Evolutionary conservation across 768 basidiomycete species (phyloP), one percentile per base, ranked within the genome.

Genomic region (Boletus coccyginus): DNA sequence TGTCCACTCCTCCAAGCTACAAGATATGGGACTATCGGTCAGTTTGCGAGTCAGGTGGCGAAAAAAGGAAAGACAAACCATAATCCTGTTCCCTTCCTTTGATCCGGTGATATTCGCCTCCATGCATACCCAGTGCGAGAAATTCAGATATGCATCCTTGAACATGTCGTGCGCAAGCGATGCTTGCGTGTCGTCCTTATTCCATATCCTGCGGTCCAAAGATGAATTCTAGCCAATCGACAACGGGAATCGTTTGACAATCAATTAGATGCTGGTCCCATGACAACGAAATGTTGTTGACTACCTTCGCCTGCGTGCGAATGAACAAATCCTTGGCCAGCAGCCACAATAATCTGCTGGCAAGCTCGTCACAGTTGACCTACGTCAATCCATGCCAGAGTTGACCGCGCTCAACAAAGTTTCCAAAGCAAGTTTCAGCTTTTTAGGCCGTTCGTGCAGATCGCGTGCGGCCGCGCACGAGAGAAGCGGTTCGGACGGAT

Each of bases 121-220:
- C 61, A 66, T 65, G 6, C 46, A 44, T 16, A 59, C 12, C 58
- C 61, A 60, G 29, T 65, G 60, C 11, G 52, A 65, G n/a, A 64
- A 56, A 17, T 55, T 48, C 12, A 58, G 3, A 31, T 56, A 60
- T 0, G 58, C 59, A 24, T 61, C 29, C 29, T 55, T 1, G 21
- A 67, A 59, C 7, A 3, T 35, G 2, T 42, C 11, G 19, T 47
- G 53, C 21, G 55, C 54, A 6, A 42, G 3, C 11, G 44, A 50
- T 38, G 42, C 11, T 11, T 50, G 35, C 11, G 1, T 13, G 19
- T 42, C 19, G 12, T 24, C 41, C 19, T 19, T 7, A 5, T 41
- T 40, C 56, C 29, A 42, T 32, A 39, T 33, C 7, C n/a, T n/a
- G 27, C 2, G 19, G 13, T 42, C 54, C 56, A 12, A 64, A 58